Evolutionary conservation across 495 filamentous ascomycete genomes (phyloP), one percentile per base, ranked within the genome.

Genomic region (Aspergillus coremiiformis): DNA sequence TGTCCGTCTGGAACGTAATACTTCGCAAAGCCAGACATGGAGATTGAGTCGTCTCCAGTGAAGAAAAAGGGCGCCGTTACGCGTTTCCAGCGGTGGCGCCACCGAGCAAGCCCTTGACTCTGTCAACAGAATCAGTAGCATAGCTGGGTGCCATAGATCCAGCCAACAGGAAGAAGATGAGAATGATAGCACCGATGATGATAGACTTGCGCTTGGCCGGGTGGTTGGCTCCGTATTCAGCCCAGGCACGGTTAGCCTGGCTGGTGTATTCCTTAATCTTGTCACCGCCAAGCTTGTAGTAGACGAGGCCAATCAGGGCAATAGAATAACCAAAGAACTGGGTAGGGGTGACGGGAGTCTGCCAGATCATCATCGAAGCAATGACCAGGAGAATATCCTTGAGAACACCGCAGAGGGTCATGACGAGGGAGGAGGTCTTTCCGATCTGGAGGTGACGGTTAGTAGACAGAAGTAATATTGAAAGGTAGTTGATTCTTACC

Each of bases 251-350:
- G 56, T 76, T 71, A 46, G 76, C 82, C 54, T 90, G 82, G 47
- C 76, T 73, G 51, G 85, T 73, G 68, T 87, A 86, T 50, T 87
- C 85, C 76, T 84, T 89, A 60, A 97, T 74, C 60, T 84, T 83
- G 35, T 94, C 89, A 39, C 78, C 81, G 48, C 93, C 93, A 57
- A 97, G 87, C 80, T 95, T 96, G 82, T 96, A 96, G 84, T 93
- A 94, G 58, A 96, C 73, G 67, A 98, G 89, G 60, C 93, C 93
- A 60, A 78, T 71, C 26, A 98, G 82, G 44, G 93, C 90, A 63
- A 98, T 83, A 64, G 79, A 82, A 80, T 98, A 98, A 59, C 93
- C 93, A 73, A 97, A 95, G 73, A 87, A 84, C 73, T 98, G 93
- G 41, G 94, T 82, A 41, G 66, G 67, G 19, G 87, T 80, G 61